phyloP scores from a whole-genome alignment of 768 basidiomycete genomes.

The Melanogaster broomeanus region DNA sequence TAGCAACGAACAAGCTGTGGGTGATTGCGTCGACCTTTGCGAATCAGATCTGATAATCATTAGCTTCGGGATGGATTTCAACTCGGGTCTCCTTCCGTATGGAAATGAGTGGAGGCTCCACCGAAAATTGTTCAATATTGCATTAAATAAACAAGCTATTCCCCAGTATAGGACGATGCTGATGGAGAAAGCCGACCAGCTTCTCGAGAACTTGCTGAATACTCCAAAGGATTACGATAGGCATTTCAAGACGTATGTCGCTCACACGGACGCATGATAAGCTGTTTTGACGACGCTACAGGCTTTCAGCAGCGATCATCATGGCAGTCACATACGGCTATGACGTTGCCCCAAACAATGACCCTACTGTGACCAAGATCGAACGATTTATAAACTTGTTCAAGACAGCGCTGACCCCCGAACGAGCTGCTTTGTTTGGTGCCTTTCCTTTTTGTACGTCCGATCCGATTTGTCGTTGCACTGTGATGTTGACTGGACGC shows the following conservation, averaged over 20 bases:
- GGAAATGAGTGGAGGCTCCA: constrained; percentile 32
- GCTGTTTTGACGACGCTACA: constrained; percentile 1
- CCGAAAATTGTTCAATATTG: constrained; percentile 26
- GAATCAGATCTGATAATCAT: background rate
- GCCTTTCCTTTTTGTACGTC: constrained; percentile 30
- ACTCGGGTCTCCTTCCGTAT: constrained; percentile 29
- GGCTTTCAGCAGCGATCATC: constrained; percentile 22
- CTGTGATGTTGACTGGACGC: background rate
- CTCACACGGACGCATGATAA: constrained; percentile 2
- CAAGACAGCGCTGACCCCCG: constrained; percentile 14
- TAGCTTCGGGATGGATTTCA: constrained; percentile 34
- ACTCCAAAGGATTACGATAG: constrained; percentile 10
- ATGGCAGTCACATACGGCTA: constrained; percentile 30
- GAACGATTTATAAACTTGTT: constrained; percentile 15
- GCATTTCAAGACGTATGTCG: constrained; percentile 23
- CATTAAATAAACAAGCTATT: constrained; percentile 16
- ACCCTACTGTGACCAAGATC: constrained; percentile 26
- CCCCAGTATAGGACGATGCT: constrained; percentile 15
- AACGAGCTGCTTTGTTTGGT: constrained; percentile 22
- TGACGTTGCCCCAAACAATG: constrained; percentile 20
- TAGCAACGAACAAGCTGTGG: constrained; percentile 22
- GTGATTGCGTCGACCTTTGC: background rate
- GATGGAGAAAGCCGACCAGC: constrained; percentile 19
- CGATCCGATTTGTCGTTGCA: background rate
- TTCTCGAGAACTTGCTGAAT: constrained; percentile 23